Conservation (phyloP, 1,284 basidiomycete genomes). For the Ceratobasidium sp. region DNA sequence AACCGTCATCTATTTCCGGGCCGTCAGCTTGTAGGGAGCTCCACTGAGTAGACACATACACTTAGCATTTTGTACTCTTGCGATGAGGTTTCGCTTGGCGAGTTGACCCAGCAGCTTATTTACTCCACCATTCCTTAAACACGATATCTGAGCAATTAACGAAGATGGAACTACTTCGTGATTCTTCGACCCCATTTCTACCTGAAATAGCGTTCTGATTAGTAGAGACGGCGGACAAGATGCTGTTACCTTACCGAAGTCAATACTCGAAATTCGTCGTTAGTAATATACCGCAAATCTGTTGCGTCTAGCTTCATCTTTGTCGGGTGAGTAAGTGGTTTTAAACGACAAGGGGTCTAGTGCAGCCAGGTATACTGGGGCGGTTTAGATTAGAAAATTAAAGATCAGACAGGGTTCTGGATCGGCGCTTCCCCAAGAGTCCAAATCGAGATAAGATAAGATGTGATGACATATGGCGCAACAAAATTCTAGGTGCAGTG, state of each 20-base stretch:
- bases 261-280: conserved; percentile 93
- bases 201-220: conserved; percentile 56
- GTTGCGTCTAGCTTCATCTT: conserved; percentile 94
- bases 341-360: no score
- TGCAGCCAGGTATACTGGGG: conserved; percentile 4
- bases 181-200: conserved; percentile 98
- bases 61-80: conserved; percentile 88
- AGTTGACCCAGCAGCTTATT: conserved; percentile 92
- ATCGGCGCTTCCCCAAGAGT: conserved; percentile 14
- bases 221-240: background rate
- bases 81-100: conserved; percentile 90
- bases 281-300: conserved; percentile 90
- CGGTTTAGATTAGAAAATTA: conserved; percentile 32
- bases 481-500: background rate
- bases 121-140: conserved; percentile 88
- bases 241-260: conserved; percentile 71
- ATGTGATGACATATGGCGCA: conserved; percentile 1
- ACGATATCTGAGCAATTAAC: conserved; percentile 91
- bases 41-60: conserved; percentile 60
- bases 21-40: background rate
- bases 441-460: conserved; percentile 19
- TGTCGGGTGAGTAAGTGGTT: background rate
- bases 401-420: conserved; percentile 10
- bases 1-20: conserved; percentile 82
- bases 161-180: conserved; percentile 93